phyloP scores from a whole-genome alignment of 306 rosid species.

The Trifolium repens region DNA sequence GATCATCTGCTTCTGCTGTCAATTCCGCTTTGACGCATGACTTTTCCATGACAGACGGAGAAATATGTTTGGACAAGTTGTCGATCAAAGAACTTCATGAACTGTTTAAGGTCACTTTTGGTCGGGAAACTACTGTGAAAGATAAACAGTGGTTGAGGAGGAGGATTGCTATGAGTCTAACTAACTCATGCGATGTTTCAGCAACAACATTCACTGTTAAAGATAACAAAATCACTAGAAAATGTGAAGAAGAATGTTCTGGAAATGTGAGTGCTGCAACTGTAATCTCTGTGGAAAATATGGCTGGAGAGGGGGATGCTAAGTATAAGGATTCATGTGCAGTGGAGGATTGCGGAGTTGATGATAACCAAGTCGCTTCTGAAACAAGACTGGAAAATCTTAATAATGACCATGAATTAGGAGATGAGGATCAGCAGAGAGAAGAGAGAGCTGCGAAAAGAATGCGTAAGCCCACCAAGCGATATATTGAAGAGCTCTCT shows the following conservation, averaged over 20 bases:
- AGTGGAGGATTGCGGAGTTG: conserved; percentile 45
- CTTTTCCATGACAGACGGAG: conserved; percentile 64
- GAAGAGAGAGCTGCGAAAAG: conserved; percentile 80
- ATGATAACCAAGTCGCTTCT: conserved; percentile 55
- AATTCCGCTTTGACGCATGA: conserved; percentile 55
- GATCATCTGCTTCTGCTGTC: conserved; percentile 67
- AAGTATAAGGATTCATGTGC: conserved; percentile 54
- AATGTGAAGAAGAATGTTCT: conserved; percentile 51
- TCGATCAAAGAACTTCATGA: conserved; percentile 94
- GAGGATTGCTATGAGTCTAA: conserved; percentile 94
- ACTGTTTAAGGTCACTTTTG: conserved; percentile 85
- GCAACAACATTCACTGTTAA: conserved; percentile 68
- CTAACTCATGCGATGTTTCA: conserved; percentile 82
- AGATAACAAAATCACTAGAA: conserved; percentile 65
- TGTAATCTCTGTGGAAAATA: conserved; percentile 40
- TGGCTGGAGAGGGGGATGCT: conserved; percentile 45
- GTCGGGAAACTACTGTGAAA: conserved; percentile 91
- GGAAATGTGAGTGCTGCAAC: conserved; percentile 47
- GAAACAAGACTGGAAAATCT: conserved; percentile 49
- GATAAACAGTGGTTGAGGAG: conserved; percentile 94
- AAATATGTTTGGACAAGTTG: conserved; percentile 82
- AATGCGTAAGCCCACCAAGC: conserved; percentile 87
- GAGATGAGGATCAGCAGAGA: conserved; percentile 51
- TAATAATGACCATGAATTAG: conserved; percentile 58
- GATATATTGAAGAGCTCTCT: conserved; percentile 98